These are phyloP conservation scores for Neofusicoccum kwambonambiense DNA, from an alignment of 2,329 filamentous ascomycete species.

Conservation along the genomic window DNA sequence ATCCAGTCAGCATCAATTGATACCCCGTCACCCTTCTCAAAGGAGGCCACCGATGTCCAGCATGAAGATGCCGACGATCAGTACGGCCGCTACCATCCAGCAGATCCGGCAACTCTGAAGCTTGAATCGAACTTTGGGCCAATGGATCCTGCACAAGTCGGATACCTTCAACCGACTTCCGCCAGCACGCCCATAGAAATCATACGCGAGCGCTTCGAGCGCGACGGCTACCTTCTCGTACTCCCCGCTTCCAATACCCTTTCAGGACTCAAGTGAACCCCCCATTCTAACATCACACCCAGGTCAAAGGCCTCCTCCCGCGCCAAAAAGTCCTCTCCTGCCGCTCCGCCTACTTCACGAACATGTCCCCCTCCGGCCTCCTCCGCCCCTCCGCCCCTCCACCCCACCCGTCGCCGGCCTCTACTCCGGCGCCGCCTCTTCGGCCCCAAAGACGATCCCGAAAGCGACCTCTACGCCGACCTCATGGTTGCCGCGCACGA, in stretches of 20 bases:
- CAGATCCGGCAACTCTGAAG: slow-evolving; percentile 9
- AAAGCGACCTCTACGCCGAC: slow-evolving; percentile 13
- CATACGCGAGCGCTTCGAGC: background rate
- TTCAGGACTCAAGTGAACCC: background rate
- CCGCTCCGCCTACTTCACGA: slow-evolving; percentile 18
- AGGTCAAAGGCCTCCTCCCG: slow-evolving; percentile 18
- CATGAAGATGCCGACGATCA: background rate
- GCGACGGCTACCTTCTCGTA: background rate
- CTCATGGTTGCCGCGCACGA: slow-evolving; percentile 18
- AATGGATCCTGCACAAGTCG: slow-evolving; percentile 11
- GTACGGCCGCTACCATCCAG: slow-evolving; percentile 17
- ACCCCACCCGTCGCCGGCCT: too few species aligned
- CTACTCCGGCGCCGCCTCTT: too few species aligned
- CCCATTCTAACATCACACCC: background rate
- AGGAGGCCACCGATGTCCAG: too few species aligned
- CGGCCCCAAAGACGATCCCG: background rate
- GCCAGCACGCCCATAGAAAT: background rate
- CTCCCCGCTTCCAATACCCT: too few species aligned
- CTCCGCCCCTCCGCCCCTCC: background rate
- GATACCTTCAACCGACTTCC: slow-evolving; percentile 13
- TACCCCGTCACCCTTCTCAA: background rate
- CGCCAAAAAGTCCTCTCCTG: background rate
- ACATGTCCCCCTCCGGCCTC: slow-evolving; percentile 15
- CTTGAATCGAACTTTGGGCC: slow-evolving; percentile 18
- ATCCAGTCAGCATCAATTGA: background rate